phyloP scores from a whole-genome alignment of 2,329 filamentous ascomycete species.

The Macroventuria anomochaeta region DNA sequence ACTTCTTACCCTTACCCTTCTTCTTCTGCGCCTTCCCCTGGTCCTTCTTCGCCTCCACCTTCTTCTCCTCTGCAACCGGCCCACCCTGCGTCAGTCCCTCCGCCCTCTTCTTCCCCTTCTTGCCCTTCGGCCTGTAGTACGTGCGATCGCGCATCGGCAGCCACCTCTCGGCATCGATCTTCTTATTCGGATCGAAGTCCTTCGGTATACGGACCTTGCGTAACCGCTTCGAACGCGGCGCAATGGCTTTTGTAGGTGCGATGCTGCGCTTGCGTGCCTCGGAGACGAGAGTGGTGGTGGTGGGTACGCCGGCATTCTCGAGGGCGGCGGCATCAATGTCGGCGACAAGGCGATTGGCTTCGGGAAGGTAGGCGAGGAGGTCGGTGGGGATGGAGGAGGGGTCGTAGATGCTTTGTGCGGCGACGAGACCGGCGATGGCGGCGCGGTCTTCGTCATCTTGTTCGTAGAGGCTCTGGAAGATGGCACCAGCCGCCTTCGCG shows the following conservation, averaged over 20 bases:
- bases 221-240: slow-evolving; percentile 64
- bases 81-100: slow-evolving; percentile 82
- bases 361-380: slow-evolving; percentile 64
- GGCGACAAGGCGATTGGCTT: slow-evolving; percentile 66
- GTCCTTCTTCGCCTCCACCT: slow-evolving; percentile 39
- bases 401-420: slow-evolving; percentile 72
- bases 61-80: slow-evolving; percentile 67
- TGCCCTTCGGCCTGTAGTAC: slow-evolving; percentile 87
- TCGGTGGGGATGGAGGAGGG: slow-evolving; percentile 61
- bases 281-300: slow-evolving; percentile 43
- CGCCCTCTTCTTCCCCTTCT: slow-evolving; percentile 83
- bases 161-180: slow-evolving; percentile 90
- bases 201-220: slow-evolving; percentile 71
- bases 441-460: slow-evolving; percentile 71
- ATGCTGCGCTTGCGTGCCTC: slow-evolving; percentile 48
- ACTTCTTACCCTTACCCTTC: slow-evolving; percentile 47
- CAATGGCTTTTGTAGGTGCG: slow-evolving; percentile 48
- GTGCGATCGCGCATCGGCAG: slow-evolving; percentile 87
- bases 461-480: slow-evolving; percentile 75
- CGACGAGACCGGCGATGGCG: slow-evolving; percentile 83
- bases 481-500: slow-evolving; percentile 72
- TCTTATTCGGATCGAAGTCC: slow-evolving; percentile 77
- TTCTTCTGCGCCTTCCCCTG: slow-evolving; percentile 46
- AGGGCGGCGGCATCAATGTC: slow-evolving; percentile 68
- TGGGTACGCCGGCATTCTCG: slow-evolving; percentile 70